These are phyloP conservation scores for Entomortierella parvispora DNA, from an alignment of 192 early-diverging fungal genomes.

Conservation along the genomic window DNA sequence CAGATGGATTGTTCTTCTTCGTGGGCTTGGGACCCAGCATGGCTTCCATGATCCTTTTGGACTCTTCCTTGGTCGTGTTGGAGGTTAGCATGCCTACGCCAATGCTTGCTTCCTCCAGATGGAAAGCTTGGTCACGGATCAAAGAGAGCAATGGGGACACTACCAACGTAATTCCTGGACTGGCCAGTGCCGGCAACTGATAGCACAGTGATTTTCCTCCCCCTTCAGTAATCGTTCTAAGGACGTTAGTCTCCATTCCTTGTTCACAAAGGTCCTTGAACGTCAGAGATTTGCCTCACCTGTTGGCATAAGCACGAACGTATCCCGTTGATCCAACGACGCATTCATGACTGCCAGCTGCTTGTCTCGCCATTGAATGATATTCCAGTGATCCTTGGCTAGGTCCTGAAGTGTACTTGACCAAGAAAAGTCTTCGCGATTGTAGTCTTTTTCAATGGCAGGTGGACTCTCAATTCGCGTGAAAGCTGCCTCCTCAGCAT, in stretches of 20 bases:
- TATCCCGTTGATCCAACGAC: constrained; percentile 78
- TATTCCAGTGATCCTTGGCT: constrained; percentile 58
- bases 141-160: constrained; percentile 94
- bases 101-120: constrained; percentile 65
- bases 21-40: constrained; percentile 48
- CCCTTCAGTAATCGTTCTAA: constrained; percentile 6
- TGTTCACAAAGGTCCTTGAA: background rate
- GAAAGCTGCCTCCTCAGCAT: background rate
- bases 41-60: constrained; percentile 67
- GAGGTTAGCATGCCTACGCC: constrained; percentile 49
- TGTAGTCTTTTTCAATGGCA: constrained; percentile 46
- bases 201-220: constrained; percentile 97
- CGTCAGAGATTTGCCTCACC: constrained; percentile 51
- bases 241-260: background rate
- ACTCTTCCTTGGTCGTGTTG: constrained; percentile 50
- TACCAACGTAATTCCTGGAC: constrained; percentile 85
- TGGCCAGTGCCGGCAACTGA: constrained; percentile 85
- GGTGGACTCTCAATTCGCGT: no score
- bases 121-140: constrained; percentile 92
- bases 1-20: background rate
- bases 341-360: constrained; percentile 92
- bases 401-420: constrained; percentile 47
- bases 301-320: constrained; percentile 97
- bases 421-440: constrained; percentile 61
- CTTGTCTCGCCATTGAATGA: constrained; percentile 68